Evolutionary conservation across 2,329 filamentous ascomycete genomes (phyloP), one percentile per base, ranked within the genome.

Genomic region (Metarhizium anisopliae): DNA sequence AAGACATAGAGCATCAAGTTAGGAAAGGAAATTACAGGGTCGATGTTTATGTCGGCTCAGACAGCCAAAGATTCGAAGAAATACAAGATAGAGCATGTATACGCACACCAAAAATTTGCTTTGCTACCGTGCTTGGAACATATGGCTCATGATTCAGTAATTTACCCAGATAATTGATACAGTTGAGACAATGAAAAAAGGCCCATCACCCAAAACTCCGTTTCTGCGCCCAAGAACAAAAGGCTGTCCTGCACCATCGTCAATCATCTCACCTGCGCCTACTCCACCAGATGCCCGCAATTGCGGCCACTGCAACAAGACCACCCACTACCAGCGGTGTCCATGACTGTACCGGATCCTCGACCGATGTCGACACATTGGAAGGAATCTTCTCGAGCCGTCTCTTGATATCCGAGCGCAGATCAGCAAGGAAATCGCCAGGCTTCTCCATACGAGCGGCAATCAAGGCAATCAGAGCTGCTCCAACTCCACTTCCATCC

Each of bases 381-480:
- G 59, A 57, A 18, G 68, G 63, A 55, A 72, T 65, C 29, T 63
- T 61, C 47, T 68, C 66, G 51, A 72, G 61, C 49, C 68, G 68
- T 47, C 69, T 63, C 57, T 68, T 70, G 51, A 72, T 67, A 18
- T 72, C 72, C 38, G 68, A 67, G 57, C 73, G 70, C 51, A 80
- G 59, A 57, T 74, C 69, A 45, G 65, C 66, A 52, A 79, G 59
- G 60, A 72, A 73, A 55, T 79, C 76, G 2, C 65, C 67, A 11
- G 70, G 68, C 71, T 79, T 79, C 70, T 84, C 80, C 75, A 80
- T 83, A 66, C 79, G 76, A 2, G 88, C 87, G 1, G 93, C 93
- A 32, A 96, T 89, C 52, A 96, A 81, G 53, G 94, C 94, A 72
- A 97, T 97, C 64, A 99, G 75, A 45, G 94, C 94, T 3, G 94